Evolutionary conservation across 139 green algal genomes (phyloP).

Genomic region (Ettlia oleoabundans): DNA sequence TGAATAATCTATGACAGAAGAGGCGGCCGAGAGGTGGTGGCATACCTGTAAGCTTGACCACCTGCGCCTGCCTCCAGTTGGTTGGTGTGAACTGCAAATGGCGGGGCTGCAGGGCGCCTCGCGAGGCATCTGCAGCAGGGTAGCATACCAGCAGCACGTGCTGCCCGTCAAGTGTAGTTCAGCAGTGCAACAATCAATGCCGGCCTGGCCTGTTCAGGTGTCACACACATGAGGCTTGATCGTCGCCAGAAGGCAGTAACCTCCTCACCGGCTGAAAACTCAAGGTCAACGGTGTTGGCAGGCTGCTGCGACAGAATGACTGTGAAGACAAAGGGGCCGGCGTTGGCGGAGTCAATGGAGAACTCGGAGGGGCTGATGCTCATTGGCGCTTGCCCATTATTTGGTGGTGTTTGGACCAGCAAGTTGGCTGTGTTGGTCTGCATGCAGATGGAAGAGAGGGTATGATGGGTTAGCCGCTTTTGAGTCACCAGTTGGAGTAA

Average conservation of each 20-base stretch:
- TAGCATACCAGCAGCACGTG: background rate
- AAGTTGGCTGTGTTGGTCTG: conserved; percentile 10
- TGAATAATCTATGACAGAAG: too few relatives aligned
- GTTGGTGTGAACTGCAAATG: conserved; percentile 17
- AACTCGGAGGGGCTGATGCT: background rate
- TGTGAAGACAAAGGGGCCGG: conserved; percentile 6
- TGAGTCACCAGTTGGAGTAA: too few relatives aligned
- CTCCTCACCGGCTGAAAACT: background rate
- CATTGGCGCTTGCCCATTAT: background rate
- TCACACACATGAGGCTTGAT: background rate
- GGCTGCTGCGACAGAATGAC: conserved; percentile 1
- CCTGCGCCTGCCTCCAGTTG: conserved; percentile 33
- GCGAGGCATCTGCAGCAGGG: background rate
- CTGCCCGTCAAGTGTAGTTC: too few relatives aligned
- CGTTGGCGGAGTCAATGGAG: background rate
- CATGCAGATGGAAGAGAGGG: background rate
- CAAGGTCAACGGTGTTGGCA: background rate
- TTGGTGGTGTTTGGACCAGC: background rate
- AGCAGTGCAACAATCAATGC: background rate
- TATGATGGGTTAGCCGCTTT: too few relatives aligned
- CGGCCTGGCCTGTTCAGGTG: background rate
- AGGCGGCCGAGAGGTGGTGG: background rate
- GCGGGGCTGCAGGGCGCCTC: background rate
- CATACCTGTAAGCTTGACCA: conserved; percentile 16
- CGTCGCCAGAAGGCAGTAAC: background rate